Evolutionary conservation across 2,329 filamentous ascomycete genomes (phyloP).

Genomic region (Aspergillus bombycis): DNA sequence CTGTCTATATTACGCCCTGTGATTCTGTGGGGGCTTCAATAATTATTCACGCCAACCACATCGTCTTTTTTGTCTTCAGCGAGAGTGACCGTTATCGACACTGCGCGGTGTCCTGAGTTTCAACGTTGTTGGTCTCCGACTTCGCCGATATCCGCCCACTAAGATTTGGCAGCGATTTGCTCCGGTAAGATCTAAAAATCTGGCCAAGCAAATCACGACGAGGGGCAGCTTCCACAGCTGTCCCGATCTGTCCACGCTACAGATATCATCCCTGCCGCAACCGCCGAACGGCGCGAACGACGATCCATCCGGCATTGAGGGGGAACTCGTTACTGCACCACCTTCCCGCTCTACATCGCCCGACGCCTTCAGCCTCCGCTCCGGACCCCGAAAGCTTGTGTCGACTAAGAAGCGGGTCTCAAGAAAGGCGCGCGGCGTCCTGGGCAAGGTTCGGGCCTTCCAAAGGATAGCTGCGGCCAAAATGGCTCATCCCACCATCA

Average conservation of each 20-base stretch:
- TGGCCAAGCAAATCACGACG: conserved; percentile 43
- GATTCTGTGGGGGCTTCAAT: not conserved
- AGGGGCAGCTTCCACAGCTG: conserved; percentile 48
- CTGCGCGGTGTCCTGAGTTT: conserved; percentile 1
- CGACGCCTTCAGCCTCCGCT: conserved; percentile 33
- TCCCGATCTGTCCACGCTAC: conserved; percentile 45
- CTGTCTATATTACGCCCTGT: not conserved
- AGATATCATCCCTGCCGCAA: conserved; percentile 33
- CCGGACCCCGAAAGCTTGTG: conserved; percentile 32
- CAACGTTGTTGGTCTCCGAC: not conserved
- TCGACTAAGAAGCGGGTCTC: conserved; percentile 39
- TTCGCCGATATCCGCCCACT: not conserved
- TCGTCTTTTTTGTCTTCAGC: not conserved
- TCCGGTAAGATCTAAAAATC: conserved; percentile 37
- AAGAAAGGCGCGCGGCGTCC: conserved; percentile 44
- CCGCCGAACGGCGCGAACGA: conserved; percentile 27
- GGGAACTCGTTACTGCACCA: conserved; percentile 31
- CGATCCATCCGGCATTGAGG: conserved; percentile 29
- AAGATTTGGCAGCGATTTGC: conserved; percentile 18
- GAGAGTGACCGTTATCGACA: not conserved
- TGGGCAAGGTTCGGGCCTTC: conserved; percentile 45
- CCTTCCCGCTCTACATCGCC: conserved; percentile 37
- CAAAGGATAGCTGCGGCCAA: conserved; percentile 43
- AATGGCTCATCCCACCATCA: conserved; percentile 46
- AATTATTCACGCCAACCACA: not conserved